Base-by-base conservation (phyloP, 2,329 filamentous ascomycete genomes). In the Aspergillus hiratsukae region DNA sequence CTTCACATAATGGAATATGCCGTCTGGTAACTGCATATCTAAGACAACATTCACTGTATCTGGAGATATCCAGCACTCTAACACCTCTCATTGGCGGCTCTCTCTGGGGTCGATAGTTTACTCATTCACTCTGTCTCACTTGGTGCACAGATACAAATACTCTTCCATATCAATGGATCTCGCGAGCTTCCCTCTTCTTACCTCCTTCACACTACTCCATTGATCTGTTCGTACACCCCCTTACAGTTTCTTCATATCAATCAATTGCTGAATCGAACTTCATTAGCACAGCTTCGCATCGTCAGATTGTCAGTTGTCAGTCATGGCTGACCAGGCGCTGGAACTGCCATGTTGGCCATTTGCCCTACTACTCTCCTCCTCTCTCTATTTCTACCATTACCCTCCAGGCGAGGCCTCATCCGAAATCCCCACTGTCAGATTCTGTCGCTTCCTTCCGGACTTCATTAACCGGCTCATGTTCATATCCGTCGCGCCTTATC, bases 391-490 rank as follows among this genome's bases (percentile, higher is more conserved):
- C 21, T 46, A 27, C 5, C 14, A 23, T 23, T 25, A 46, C 9
- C 43, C n/a, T 27, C 43, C 43, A 27, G 43, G 19, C 11, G 43
- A 23, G 43, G 14, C 10, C 11, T 25, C 23, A 46, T 14, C 50
- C 8, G 21, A 64, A 28, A 53, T 70, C 8, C 69, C 69, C 11
- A 63, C 60, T 0, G 55, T 70, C 45, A 64, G 49, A 43, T 65
- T 61, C 48, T 55, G 54, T 25, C 23, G 37, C 8, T 64, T 60
- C 10, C 23, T 69, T 3, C 68, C 68, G 2, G 56, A 64, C 27
- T 59, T 64, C 23, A 9, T 69, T 50, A 70, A 70, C 45, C 59
- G 67, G 14, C 23, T 68, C 7, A 48, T 69, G 10, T 70, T 62
- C 58, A 64, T 66, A 25, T 49, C 63, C 9, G 58, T 58, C 6